Conservation (phyloP, 2,329 filamentous ascomycete genomes). For the Colletotrichum truncatum region DNA sequence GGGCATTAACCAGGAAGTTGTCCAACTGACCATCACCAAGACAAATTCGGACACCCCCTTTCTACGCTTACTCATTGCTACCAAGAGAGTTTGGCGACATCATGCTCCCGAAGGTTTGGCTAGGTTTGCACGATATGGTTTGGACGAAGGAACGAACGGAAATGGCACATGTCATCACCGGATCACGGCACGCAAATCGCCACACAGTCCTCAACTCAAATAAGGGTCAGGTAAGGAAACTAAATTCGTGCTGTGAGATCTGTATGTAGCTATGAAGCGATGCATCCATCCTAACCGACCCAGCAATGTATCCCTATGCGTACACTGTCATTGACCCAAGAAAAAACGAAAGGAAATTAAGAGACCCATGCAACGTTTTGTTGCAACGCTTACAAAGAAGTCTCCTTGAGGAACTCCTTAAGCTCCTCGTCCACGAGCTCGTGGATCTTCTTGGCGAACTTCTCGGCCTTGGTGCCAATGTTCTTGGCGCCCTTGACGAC, state of each 20-base stretch:
- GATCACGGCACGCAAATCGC: background rate
- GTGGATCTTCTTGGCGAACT: constrained; percentile 71
- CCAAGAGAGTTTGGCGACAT: background rate
- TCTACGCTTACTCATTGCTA: background rate
- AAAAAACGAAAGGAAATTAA: constrained; percentile 33
- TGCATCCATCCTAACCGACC: constrained; percentile 29
- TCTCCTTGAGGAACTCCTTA: constrained; percentile 65
- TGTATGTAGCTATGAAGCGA: constrained; percentile 29
- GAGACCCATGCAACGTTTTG: constrained; percentile 7
- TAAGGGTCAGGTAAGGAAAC: constrained; percentile 14
- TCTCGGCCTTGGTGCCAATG: constrained; percentile 65
- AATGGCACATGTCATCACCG: background rate
- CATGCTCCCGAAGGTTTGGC: background rate
- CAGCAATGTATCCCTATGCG: constrained; percentile 27
- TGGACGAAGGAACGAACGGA: background rate
- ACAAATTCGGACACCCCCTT: background rate
- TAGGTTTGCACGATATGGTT: background rate
- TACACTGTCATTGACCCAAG: constrained; percentile 32
- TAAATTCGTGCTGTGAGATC: constrained; percentile 22
- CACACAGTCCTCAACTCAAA: no score
- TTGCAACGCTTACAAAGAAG: constrained; percentile 44
- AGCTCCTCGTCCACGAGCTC: constrained; percentile 70
- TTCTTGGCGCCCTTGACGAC: constrained; percentile 63
- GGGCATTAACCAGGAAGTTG: background rate
- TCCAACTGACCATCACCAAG: background rate